These are phyloP conservation scores for Hymenoscyphus albidus DNA, from an alignment of 2,329 filamentous ascomycete species.

Conservation along the genomic window DNA sequence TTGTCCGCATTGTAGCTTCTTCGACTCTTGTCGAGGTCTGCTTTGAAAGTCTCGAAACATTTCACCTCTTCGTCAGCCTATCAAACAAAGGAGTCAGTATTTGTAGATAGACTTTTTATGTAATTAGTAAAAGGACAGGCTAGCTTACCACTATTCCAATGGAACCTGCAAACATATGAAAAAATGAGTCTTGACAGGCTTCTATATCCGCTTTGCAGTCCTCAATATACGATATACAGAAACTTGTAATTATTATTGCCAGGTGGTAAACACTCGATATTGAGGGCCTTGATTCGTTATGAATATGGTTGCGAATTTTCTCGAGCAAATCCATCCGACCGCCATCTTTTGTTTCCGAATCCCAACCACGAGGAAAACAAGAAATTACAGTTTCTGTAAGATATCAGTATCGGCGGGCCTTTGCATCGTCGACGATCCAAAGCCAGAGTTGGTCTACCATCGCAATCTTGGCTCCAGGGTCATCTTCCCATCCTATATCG, in stretches of 20 bases:
- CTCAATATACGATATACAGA: conserved; percentile 1
- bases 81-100: not conserved
- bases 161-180: conserved; percentile 1
- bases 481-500: not conserved
- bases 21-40: not conserved
- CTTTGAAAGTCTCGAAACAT: not conserved
- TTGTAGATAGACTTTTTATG: too few relatives aligned
- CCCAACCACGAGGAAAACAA: not conserved
- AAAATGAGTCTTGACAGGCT: not conserved
- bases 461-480: not conserved
- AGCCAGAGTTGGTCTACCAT: conserved; percentile 7
- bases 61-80: conserved; percentile 1
- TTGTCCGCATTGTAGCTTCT: not conserved
- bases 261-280: not conserved
- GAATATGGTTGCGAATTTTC: not conserved
- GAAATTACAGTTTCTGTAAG: not conserved
- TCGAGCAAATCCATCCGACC: not conserved
- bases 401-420: not conserved
- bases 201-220: not conserved
- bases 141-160: conserved; percentile 4
- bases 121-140: not conserved
- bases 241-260: not conserved
- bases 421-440: not conserved
- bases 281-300: not conserved
- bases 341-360: not conserved